A percentile compares a stretch with the other conserved stretches of the same genome.
These are phyloP conservation scores for Tricholoma furcatifolium DNA, from an alignment of 768 basidiomycete genomes.

Conservation along the genomic window DNA sequence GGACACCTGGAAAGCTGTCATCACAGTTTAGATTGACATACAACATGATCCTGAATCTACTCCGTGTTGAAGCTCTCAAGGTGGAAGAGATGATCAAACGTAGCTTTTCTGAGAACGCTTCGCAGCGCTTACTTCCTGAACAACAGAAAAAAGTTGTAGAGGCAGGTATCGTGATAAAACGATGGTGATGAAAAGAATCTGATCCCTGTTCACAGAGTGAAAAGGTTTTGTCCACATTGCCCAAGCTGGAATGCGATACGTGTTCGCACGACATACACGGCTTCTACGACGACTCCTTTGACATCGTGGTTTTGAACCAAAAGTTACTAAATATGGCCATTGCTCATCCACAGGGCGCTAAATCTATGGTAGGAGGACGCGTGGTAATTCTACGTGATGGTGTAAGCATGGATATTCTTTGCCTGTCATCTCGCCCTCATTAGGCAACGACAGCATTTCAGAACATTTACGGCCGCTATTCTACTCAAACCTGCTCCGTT, in stretches of 20 bases:
- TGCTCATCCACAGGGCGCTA: slow-evolving; percentile 60
- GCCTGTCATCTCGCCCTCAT: not conserved
- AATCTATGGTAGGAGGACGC: slow-evolving; percentile 69
- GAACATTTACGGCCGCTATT: slow-evolving; percentile 64
- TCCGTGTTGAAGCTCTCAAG: slow-evolving; percentile 91
- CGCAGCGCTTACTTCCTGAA: slow-evolving; percentile 88
- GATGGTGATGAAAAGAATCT: slow-evolving; percentile 4
- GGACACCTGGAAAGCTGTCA: slow-evolving; percentile 86
- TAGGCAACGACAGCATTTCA: slow-evolving; percentile 61
- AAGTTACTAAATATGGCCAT: slow-evolving; percentile 59
- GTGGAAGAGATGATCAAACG: slow-evolving; percentile 99
- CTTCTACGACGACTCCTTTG: slow-evolving; percentile 71
- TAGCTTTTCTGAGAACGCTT: slow-evolving; percentile 97
- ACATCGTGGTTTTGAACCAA: slow-evolving; percentile 63
- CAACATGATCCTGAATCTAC: slow-evolving; percentile 97
- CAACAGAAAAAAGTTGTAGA: slow-evolving; percentile 87
- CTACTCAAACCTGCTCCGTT: slow-evolving; percentile 64
- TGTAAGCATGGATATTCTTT: slow-evolving; percentile 43
- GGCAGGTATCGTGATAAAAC: slow-evolving; percentile 42
- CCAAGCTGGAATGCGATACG: slow-evolving; percentile 63
- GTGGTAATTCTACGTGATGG: slow-evolving; percentile 81
- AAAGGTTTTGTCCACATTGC: slow-evolving; percentile 57
- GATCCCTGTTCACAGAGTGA: slow-evolving; percentile 55
- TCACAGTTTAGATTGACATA: slow-evolving; percentile 98
- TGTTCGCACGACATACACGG: slow-evolving; percentile 72